A percentile compares a stretch with the other conserved stretches of the same genome.
These are phyloP conservation scores for Fusarium siculi DNA, from an alignment of 2,329 filamentous ascomycete genomes.

Conservation along the genomic window DNA sequence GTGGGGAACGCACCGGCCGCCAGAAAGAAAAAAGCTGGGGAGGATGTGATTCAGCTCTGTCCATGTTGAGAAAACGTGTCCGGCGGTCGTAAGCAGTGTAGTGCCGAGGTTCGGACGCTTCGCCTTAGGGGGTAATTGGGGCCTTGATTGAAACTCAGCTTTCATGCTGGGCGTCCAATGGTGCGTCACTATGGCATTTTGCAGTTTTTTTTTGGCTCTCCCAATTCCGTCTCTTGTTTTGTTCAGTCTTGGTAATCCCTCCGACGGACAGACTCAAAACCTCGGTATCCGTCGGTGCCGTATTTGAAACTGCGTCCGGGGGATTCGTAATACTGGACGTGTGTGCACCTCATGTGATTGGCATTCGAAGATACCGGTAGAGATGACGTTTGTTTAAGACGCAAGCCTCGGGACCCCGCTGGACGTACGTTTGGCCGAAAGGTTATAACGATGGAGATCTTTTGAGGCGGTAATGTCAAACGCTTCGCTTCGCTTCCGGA, in stretches of 20 bases:
- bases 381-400: background rate
- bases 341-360: background rate
- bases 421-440: background rate
- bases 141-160: conserved; percentile 15
- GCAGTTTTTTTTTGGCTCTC: background rate
- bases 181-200: background rate
- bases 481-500: background rate
- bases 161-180: background rate
- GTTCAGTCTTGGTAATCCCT: conserved; percentile 14
- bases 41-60: conserved; percentile 12
- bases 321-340: background rate
- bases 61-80: conserved; percentile 16
- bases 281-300: conserved; percentile 5
- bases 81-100: background rate
- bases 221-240: background rate
- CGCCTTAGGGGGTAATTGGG: conserved; percentile 19
- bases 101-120: conserved; percentile 19
- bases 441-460: background rate
- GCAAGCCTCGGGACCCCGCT: background rate
- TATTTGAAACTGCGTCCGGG: background rate
- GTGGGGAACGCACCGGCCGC: conserved; percentile 4
- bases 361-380: background rate
- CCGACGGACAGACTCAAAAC: background rate
- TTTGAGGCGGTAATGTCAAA: background rate
- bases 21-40: background rate